These are phyloP conservation scores for Salvia miltiorrhiza DNA, from an alignment of 257 asterid species.

Conservation along the genomic window DNA sequence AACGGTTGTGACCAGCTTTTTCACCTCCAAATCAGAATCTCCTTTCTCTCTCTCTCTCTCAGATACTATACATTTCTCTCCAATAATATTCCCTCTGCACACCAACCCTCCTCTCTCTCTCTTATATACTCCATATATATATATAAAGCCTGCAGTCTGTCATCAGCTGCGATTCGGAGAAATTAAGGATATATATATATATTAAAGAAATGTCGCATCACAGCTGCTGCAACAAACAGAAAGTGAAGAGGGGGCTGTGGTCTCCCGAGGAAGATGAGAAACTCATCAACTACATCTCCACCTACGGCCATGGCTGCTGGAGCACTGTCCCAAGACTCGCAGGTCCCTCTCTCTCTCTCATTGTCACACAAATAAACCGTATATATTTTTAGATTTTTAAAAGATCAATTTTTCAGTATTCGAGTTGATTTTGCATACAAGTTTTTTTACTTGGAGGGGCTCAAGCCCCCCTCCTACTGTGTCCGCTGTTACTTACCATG, in stretches of 20 bases:
- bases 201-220: constrained; percentile 19
- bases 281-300: constrained; percentile 24
- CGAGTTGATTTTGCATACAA: too few relatives aligned
- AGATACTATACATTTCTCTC: neutral
- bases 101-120: neutral
- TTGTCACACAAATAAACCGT: too few relatives aligned
- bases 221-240: constrained; percentile 34
- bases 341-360: constrained; percentile 21
- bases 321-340: constrained; percentile 36
- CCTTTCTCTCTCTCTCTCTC: neutral
- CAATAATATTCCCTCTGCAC: neutral
- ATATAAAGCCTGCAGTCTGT: neutral
- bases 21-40: neutral
- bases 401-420: too few relatives aligned
- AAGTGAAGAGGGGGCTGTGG: constrained; percentile 43
- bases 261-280: constrained; percentile 42
- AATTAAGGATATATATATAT: neutral
- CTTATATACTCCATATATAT: too few relatives aligned
- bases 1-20: constrained; percentile 9
- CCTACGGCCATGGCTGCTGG: constrained; percentile 40
- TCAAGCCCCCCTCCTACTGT: too few relatives aligned
- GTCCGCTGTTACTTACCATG: too few relatives aligned
- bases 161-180: neutral
- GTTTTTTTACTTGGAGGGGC: too few relatives aligned
- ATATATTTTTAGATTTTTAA: too few relatives aligned